These are phyloP conservation scores for Chiua sp. DNA, from an alignment of 1,284 basidiomycete species.

Conservation along the genomic window DNA sequence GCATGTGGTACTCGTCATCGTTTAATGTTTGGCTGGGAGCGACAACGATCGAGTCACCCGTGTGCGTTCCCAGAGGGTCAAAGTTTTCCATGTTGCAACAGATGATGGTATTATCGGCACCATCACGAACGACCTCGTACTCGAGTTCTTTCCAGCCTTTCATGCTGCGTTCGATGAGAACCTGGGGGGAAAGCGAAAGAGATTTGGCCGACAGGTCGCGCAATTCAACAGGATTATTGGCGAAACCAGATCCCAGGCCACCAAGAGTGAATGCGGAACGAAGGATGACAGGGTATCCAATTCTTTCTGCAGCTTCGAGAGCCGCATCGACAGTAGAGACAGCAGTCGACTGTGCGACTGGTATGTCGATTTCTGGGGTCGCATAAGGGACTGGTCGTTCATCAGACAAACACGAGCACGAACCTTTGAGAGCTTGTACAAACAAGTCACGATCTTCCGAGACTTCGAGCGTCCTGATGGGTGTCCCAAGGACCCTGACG, in stretches of 20 bases:
- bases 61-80: slow-evolving; percentile 98
- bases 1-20: slow-evolving; percentile 99
- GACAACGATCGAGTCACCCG: slow-evolving; percentile 99
- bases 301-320: slow-evolving; percentile 87
- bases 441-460: slow-evolving; percentile 98
- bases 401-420: slow-evolving; percentile 16
- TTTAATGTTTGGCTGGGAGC: slow-evolving; percentile 98
- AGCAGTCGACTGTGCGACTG: slow-evolving; percentile 96
- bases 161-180: slow-evolving; percentile 97
- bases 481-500: slow-evolving; percentile 95
- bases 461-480: slow-evolving; percentile 93
- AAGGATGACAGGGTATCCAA: slow-evolving; percentile 98
- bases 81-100: slow-evolving; percentile 99
- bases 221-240: slow-evolving; percentile 94
- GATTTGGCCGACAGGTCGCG: slow-evolving; percentile 94
- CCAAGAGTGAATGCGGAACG: slow-evolving; percentile 98
- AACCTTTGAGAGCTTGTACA: slow-evolving; percentile 95
- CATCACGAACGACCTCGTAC: slow-evolving; percentile 99
- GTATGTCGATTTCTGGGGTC: slow-evolving; percentile 91
- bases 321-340: slow-evolving; percentile 96
- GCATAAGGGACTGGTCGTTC: slow-evolving; percentile 1
- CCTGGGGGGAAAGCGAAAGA: slow-evolving; percentile 92
- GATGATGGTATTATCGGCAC: slow-evolving; percentile 94
- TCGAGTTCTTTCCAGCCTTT: slow-evolving; percentile 99
- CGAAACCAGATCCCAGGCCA: slow-evolving; percentile 98